Evolutionary conservation across 805 yeast genomes (phyloP).

Genomic region (Saccharomycopsis schoenii): DNA sequence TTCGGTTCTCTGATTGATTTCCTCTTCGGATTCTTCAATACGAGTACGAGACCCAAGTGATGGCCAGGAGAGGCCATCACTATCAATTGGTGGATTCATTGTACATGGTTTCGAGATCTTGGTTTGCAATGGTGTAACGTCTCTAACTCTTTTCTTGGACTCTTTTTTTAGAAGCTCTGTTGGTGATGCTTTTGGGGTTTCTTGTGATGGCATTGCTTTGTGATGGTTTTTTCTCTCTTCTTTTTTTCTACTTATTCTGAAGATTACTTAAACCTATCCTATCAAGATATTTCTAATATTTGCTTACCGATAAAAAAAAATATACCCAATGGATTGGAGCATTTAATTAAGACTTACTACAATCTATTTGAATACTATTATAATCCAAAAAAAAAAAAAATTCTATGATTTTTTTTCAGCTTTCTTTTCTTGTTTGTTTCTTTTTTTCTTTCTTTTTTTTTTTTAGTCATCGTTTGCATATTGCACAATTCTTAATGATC

Average conservation of each 20-base stretch:
- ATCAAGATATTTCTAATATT: too few relatives aligned
- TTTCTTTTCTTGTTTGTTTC: neutral
- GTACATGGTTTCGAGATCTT: slow-evolving; percentile 80
- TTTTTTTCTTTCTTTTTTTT: neutral
- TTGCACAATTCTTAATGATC: neutral
- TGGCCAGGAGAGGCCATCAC: slow-evolving; percentile 93
- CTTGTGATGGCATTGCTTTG: neutral
- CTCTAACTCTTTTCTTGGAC: neutral
- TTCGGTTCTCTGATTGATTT: slow-evolving; percentile 52
- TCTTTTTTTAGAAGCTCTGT: neutral
- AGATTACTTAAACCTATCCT: too few relatives aligned
- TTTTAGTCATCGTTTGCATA: neutral
- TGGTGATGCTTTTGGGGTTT: neutral
- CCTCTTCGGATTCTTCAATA: slow-evolving; percentile 58
- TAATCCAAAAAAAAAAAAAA: neutral
- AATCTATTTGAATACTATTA: too few relatives aligned
- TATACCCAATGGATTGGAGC: neutral
- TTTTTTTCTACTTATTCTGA: too few relatives aligned
- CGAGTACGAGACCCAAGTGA: slow-evolving; percentile 73
- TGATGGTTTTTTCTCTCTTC: neutral
- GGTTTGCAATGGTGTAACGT: slow-evolving; percentile 53
- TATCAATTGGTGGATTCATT: slow-evolving; percentile 75
- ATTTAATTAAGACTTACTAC: too few relatives aligned
- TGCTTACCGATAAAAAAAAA: too few relatives aligned
- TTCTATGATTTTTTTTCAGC: neutral